Evolutionary conservation across 768 basidiomycete species (phyloP), one percentile per base, ranked within the genome.

Genomic region (Ramaria sp.): DNA sequence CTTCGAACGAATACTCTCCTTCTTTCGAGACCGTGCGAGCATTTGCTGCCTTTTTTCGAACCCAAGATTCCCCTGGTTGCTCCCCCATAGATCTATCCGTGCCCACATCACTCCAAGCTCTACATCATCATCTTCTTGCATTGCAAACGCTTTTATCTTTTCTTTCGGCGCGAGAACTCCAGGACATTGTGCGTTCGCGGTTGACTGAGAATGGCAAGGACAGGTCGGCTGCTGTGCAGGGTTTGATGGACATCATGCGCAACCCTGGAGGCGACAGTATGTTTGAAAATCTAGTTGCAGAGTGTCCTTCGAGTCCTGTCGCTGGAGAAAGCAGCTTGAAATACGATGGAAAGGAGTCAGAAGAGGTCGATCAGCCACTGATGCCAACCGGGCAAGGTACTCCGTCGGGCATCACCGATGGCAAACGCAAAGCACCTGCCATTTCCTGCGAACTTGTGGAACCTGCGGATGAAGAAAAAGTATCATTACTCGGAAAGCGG

Each of bases 201-300:
- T 28, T 55, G 45, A 30, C 3, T 25, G 53, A 55, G 36, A 25
- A 28, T 25, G 42, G 41, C 27, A 55, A 34, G 22, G 53, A 55
- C 25, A 44, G 44, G 53, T 36, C 53, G 5, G 10, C 15, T 22
- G 53, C 53, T 16, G 25, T 55, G 20, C 53, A 27, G 32, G 53
- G 53, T 9, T 34, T 55, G 53, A 43, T 55, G 53, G 53, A 55
- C 24, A 27, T 55, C 18, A 47, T 55, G 53, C 42, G 53, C 6
- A 28, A 16, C 41, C 12, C 53, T 12, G 30, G 39, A 13, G 15
- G 25, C 25, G 44, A 48, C 24, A 43, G 47, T 18, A 18, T 27
- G 13, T n/a, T 25, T 15, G 43, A 48, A 30, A 18, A 34, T 5
- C 1, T 27, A 20, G 48, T 34, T 12, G 8, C 1, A 15, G n/a